Evolutionary conservation across 257 asterid genomes (phyloP).

Genomic region (Pogostemon cablin): DNA sequence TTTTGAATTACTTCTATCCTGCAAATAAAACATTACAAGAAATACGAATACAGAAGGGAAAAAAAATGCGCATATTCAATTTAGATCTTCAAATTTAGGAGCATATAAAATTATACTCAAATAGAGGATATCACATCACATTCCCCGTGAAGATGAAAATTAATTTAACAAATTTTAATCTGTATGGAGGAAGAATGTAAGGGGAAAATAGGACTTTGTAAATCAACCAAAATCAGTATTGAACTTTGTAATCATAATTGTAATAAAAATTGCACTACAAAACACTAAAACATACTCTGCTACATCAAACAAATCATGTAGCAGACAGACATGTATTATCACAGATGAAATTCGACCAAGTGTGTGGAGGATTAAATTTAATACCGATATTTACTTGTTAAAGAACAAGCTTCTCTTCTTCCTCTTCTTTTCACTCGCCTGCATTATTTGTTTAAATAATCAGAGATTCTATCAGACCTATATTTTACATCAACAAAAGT

Average conservation of each 20-base stretch:
- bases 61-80: too few species aligned
- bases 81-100: too few species aligned
- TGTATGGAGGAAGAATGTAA: too few species aligned
- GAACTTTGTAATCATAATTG: conserved; percentile 20
- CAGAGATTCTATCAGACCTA: conserved; percentile 10
- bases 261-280: conserved; percentile 2
- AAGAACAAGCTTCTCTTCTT: conserved; percentile 74
- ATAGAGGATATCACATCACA: too few species aligned
- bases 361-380: conserved; percentile 8
- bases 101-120: too few species aligned
- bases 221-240: conserved; percentile 10
- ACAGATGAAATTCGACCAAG: neutral
- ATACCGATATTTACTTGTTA: conserved; percentile 48
- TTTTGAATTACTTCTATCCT: too few species aligned
- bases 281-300: conserved; percentile 20
- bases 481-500: too few species aligned
- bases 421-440: conserved; percentile 87
- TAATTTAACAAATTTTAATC: too few species aligned
- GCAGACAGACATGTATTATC: conserved; percentile 1
- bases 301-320: conserved; percentile 26
- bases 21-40: too few species aligned
- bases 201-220: neutral
- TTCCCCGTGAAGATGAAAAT: too few species aligned
- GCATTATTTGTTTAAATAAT: conserved; percentile 39
- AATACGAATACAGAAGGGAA: too few species aligned